Percentiles rank a stretch among this genome's conserved stretches.
Evolutionary conservation across 345 rosid species (phyloP).

Genomic region (Aethionema arabicum): DNA sequence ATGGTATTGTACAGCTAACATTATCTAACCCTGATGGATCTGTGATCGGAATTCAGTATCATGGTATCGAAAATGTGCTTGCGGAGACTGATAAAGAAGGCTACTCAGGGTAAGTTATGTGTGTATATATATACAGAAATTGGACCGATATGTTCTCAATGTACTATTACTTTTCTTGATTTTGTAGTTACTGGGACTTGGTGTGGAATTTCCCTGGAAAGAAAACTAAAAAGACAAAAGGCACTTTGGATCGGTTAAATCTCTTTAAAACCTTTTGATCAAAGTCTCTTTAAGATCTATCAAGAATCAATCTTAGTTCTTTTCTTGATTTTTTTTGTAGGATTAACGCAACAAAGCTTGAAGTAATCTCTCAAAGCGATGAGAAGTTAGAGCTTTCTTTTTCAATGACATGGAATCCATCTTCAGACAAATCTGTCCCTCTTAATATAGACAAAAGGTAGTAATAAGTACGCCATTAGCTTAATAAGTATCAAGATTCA

Average conservation of each 20-base stretch:
- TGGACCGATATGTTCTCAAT: not conserved
- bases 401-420: conserved; percentile 52
- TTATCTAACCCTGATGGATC: conserved; percentile 76
- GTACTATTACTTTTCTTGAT: not conserved
- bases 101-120: conserved; percentile 62
- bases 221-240: conserved; percentile 32
- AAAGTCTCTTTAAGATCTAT: too few species aligned
- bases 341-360: conserved; percentile 57
- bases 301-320: too few species aligned
- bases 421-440: conserved; percentile 46
- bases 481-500: too few species aligned
- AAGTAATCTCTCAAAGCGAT: conserved; percentile 48
- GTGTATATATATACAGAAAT: too few species aligned
- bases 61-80: conserved; percentile 73
- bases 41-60: conserved; percentile 59
- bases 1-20: conserved; percentile 68
- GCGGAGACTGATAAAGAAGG: conserved; percentile 59
- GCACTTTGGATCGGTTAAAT: conserved; percentile 29
- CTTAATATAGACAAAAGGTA: conserved; percentile 70
- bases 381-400: conserved; percentile 66
- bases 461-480: not conserved
- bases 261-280: too few species aligned
- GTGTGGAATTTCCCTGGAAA: conserved; percentile 41
- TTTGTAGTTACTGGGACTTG: conserved; percentile 38
- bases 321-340: conserved; percentile 34